Base-by-base conservation (phyloP, 2,329 filamentous ascomycete genomes). In the Anthostomella pinea region DNA sequence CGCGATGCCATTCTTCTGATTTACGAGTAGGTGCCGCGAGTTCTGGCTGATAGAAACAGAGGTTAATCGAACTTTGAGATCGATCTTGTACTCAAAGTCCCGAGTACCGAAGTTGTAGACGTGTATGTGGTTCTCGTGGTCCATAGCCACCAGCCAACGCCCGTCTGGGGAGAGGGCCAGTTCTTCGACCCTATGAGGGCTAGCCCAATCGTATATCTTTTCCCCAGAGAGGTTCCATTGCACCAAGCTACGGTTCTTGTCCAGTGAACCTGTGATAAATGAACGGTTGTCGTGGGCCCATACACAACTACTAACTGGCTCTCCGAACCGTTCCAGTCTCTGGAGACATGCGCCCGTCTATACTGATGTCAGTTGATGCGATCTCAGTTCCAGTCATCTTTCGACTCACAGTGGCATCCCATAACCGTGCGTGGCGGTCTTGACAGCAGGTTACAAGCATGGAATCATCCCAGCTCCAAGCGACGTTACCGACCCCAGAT, bases 381-480 rank as follows among this genome's bases (percentile, higher is more conserved):
- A 8, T 22, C 13, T 21, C 3, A 14, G n/a, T 14, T 25, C 22
- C 3, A n/a, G 9, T 15, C n/a, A 23, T 5, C 28, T 10, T 18
- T 4, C 18, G 10, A 64, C 76, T 65, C 65, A 87, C 85, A 49
- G 73, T 67, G 11, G 74, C 68, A 60, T 89, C 79, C 85, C 87
- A 95, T 44, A 95, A 64, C 22, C 83, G 76, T 1, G 87, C 88
- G 44, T 74, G 75, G 29, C 75, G 77, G 55, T 95, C 87, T 48
- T 79, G 75, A 11, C 80, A 85, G 59, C 91, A 97, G 11, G 85
- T 91, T 24, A 97, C 80, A 21, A 98, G 72, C 65, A 87, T 87
- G 1, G 76, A 75, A 63, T 95, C 87, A 60, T 98, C 88, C 5
- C 90, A 93, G 57, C 90, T 96, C 87, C 93, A 98, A 2, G 87